Evolutionary conservation across 768 basidiomycete genomes (phyloP).

Genomic region (Gymnopilus dilepis): DNA sequence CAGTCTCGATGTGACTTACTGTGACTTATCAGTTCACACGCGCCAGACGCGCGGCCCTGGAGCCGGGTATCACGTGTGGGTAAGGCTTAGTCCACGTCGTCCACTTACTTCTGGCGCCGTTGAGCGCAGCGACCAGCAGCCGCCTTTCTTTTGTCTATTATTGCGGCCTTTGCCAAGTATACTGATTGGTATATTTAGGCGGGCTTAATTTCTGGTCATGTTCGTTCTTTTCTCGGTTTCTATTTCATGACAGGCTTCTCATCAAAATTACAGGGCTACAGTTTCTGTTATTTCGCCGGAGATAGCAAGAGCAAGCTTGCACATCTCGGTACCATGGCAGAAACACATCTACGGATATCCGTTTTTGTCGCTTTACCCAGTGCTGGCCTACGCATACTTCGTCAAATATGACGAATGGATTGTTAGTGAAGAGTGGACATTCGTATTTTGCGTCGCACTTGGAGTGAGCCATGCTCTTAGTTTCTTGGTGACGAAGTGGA

Average conservation of each 20-base stretch:
- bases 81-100: conserved; percentile 9
- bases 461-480: conserved; percentile 90
- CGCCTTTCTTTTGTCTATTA: conserved; percentile 4
- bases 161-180: background rate
- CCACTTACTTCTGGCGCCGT: background rate
- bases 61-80: conserved; percentile 8
- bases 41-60: background rate
- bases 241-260: background rate
- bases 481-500: conserved; percentile 93
- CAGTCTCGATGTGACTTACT: background rate
- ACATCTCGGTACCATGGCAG: conserved; percentile 69
- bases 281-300: conserved; percentile 68
- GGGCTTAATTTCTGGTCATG: conserved; percentile 1
- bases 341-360: conserved; percentile 77
- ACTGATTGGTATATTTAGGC: conserved; percentile 7
- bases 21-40: background rate
- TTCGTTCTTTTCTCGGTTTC: background rate
- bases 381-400: conserved; percentile 91
- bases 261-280: conserved; percentile 39
- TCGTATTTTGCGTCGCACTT: conserved; percentile 85
- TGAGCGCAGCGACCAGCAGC: background rate
- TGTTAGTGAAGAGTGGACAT: conserved; percentile 96
- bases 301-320: conserved; percentile 70
- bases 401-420: conserved; percentile 91
- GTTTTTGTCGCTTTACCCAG: conserved; percentile 80